Evolutionary conservation across 73 alveolate genomes (phyloP).

Genomic region (Paramecium tetraurelia): DNA sequence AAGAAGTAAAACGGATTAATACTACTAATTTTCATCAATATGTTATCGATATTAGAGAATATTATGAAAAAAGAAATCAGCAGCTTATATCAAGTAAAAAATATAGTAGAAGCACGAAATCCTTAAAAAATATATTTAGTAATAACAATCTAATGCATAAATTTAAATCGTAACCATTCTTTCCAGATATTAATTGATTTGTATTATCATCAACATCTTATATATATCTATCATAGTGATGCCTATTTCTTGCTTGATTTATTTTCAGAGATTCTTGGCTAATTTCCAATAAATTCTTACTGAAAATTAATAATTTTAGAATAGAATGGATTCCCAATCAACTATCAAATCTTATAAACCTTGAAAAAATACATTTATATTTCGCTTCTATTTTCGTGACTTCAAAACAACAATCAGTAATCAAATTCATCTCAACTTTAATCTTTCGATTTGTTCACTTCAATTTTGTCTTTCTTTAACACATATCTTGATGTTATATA

Average conservation of each 20-base stretch:
- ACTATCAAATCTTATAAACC: neutral
- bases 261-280: neutral
- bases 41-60: slow-evolving; percentile 4
- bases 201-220: neutral
- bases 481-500: neutral
- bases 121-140: neutral
- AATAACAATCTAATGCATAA: neutral
- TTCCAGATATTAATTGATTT: neutral
- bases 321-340: neutral
- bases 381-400: neutral
- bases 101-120: neutral
- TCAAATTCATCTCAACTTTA: neutral
- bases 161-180: neutral
- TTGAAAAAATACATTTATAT: neutral
- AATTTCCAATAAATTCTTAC: neutral
- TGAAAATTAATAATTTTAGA: neutral
- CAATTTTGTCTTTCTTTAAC: neutral
- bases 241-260: neutral
- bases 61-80: neutral
- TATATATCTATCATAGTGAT: neutral
- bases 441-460: neutral
- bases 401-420: neutral
- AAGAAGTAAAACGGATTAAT: neutral
- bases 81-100: neutral
- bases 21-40: neutral